Percentiles rank a stretch among this genome's conserved stretches.
phyloP scores from a whole-genome alignment of 78 protist species.

The Guillardia theta region DNA sequence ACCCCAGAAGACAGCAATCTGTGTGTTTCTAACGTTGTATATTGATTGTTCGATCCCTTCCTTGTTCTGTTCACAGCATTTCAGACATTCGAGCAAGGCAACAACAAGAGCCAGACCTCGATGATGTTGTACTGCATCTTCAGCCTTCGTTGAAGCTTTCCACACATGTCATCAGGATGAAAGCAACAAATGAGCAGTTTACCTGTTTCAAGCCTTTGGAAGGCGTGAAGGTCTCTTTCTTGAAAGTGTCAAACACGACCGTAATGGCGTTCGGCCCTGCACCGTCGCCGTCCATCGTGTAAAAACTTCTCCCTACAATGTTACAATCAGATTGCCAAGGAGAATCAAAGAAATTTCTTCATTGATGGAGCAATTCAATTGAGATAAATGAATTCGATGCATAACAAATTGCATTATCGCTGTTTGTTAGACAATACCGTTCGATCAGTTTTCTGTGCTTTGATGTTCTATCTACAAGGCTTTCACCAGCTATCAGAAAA shows the following conservation, averaged over 20 bases:
- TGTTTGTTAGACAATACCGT: no score
- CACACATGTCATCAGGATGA: not conserved
- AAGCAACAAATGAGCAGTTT: not conserved
- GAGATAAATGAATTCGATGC: no score
- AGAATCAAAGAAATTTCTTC: no score
- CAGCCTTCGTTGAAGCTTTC: not conserved
- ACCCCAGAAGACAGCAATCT: conserved; percentile 50
- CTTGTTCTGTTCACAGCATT: not conserved
- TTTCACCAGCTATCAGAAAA: no score
- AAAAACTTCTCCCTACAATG: no score
- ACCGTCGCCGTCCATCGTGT: no score
- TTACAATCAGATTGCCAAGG: no score
- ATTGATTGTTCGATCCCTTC: not conserved
- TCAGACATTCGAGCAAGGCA: not conserved
- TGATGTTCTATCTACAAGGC: no score
- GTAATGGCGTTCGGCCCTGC: no score
- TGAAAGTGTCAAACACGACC: not conserved
- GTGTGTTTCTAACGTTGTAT: not conserved
- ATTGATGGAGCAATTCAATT: no score
- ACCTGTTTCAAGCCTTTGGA: not conserved
- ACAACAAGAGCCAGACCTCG: not conserved
- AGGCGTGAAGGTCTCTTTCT: not conserved
- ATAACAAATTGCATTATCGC: no score
- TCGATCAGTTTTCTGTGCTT: no score
- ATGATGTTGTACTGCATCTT: not conserved